Base-by-base conservation (phyloP, 345 rosid species). In the Salix koriyanagi region DNA sequence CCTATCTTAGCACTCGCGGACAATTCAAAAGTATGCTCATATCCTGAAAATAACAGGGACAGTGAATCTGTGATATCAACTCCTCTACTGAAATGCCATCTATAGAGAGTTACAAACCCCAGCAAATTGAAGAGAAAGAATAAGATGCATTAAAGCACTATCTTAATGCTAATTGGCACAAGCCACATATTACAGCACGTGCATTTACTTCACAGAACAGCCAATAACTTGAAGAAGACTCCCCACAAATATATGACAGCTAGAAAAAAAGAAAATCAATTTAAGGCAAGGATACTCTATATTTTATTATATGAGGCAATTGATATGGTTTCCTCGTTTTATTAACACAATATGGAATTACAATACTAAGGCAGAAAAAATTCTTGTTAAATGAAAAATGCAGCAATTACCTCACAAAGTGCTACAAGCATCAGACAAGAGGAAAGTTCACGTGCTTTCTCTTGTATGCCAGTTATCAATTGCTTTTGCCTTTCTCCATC, bases 371-470 rank as follows among this genome's bases (percentile, higher is more conserved):
- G 37, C 62, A 54, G 25, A 54, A 54, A 54, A 54, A 54, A 54
- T 2, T 21, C 60, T 54, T 54, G 60, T 21, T 54, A 0, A 6
- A 21, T 30, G 69, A 19, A 36, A 30, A 65, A 60, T 61, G 67
- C 26, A 62, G 30, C 26, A 74, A n/a, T 84, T 90, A 95, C 97
- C 99, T 95, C 99, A 65, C 94, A 90, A 71, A 95, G 88, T 69
- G 91, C 88, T 64, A 95, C 92, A 46, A 95, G 90, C 97, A 95
- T 91, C 72, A 81, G 85, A 83, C 89, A 88, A 19, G 94, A 88
- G 26, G 91, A 82, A 50, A 91, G 89, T 54, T 91, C 87, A 50
- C 16, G 62, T 46, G 97, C 97, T 85, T 83, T 88, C 68, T 88
- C 84, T 75, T 78, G 85, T 75, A 91, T 83, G 18, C 83, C 79